Evolutionary conservation across 2,329 filamentous ascomycete species (phyloP).

Genomic region (Truncatella angustata): DNA sequence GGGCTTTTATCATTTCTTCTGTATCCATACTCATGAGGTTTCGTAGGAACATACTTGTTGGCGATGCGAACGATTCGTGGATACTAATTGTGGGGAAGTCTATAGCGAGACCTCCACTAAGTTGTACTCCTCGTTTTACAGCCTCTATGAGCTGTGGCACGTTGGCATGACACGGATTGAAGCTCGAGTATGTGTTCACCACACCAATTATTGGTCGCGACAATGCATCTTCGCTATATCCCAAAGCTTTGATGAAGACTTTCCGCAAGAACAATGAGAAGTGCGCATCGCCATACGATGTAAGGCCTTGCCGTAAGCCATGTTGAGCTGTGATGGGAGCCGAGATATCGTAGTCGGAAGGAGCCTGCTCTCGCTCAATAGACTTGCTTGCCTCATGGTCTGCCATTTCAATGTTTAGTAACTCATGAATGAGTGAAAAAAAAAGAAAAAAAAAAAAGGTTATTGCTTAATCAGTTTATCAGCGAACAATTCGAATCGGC

Average conservation of each 20-base stretch:
- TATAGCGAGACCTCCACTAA: slow-evolving; percentile 65
- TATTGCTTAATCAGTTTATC: background rate
- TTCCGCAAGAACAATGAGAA: slow-evolving; percentile 75
- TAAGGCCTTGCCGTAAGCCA: slow-evolving; percentile 63
- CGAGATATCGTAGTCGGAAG: slow-evolving; percentile 59
- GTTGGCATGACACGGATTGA: slow-evolving; percentile 75
- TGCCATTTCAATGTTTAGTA: background rate
- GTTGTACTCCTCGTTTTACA: slow-evolving; percentile 64
- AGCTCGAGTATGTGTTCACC: slow-evolving; percentile 69
- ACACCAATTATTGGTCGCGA: slow-evolving; percentile 71
- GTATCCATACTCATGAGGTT: slow-evolving; percentile 81
- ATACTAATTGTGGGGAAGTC: slow-evolving; percentile 74
- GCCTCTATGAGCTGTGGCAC: slow-evolving; percentile 70
- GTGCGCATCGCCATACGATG: slow-evolving; percentile 70
- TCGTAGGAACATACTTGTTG: slow-evolving; percentile 72
- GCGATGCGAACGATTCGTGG: slow-evolving; percentile 66
- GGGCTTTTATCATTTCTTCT: slow-evolving; percentile 73
- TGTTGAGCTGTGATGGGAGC: slow-evolving; percentile 44
- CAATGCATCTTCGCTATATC: slow-evolving; percentile 70
- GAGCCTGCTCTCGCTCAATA: background rate
- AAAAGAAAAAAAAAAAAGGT: background rate
- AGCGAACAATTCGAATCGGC: background rate
- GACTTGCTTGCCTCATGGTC: no score
- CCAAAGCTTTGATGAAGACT: slow-evolving; percentile 74
- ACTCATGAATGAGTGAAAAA: background rate